Evolutionary conservation across 2,329 filamentous ascomycete species (phyloP), one percentile per base, ranked within the genome.

Genomic region (Botrytis deweyae): DNA sequence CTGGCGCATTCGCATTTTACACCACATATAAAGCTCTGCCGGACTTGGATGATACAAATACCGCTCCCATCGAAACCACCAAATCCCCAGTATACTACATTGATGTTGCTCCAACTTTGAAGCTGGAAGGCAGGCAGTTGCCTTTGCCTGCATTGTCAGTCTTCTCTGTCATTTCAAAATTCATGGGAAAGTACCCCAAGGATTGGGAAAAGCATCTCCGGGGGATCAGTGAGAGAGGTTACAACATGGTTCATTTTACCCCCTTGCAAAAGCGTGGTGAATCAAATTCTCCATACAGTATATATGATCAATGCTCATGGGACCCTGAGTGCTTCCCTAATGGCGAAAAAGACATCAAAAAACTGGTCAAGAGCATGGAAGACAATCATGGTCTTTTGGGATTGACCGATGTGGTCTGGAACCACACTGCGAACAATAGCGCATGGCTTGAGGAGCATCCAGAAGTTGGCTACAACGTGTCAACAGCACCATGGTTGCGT

Each of bases 221-320:
- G 73, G 95, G 96, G 42, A 97, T 99, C 81, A 93, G 93, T 81
- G 90, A 93, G 79, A 89, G 96, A 75, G 95, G 95, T 64, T 99
- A 99, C 87, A 99, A 99, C 84, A 98, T 98, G 94, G 90, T 99
- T 75, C 96, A 99, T 83, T 99, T 99, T 82, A 98, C 96, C 2
- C 96, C 96, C 16, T 86, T 99, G 77, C 96, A 97, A 87, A 87
- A 92, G 74, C 91, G 96, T 74, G 96, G 96, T 73, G 88, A 87
- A 63, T 99, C 96, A 70, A 97, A 99, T 81, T 99, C 96, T 1
- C 96, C 96, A 0, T 99, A 98, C 86, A 99, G 96, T 82, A 89
- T 99, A 79, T 97, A 92, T 82, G 93, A 99, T 80, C 97, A 99
- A 84, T 87, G 97, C 36, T 87, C 87, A 63, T 99, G 97, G 86